These are phyloP conservation scores for Nymphaea thermarum DNA, from an alignment of 164 flowering plant species.

Conservation along the genomic window DNA sequence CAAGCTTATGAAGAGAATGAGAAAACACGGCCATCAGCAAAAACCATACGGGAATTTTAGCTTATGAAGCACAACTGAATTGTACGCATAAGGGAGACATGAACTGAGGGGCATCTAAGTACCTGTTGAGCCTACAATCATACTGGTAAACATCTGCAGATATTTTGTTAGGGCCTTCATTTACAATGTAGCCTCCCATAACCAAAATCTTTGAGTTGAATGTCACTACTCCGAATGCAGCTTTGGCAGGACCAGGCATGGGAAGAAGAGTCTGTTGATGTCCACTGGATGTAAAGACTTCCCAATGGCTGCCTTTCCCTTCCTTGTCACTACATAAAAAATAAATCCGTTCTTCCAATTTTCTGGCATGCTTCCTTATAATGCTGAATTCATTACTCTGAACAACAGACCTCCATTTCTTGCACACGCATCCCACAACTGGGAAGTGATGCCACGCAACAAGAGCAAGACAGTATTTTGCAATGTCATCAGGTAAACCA, in stretches of 20 bases:
- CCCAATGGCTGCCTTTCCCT: constrained; percentile 76
- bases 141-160: constrained; percentile 76
- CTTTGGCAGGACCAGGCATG: constrained; percentile 76
- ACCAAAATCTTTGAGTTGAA: constrained; percentile 80
- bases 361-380: constrained; percentile 51
- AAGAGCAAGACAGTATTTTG: constrained; percentile 81
- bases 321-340: constrained; percentile 45
- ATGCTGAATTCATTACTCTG: constrained; percentile 68
- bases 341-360: constrained; percentile 88
- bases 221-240: constrained; percentile 68
- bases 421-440: constrained; percentile 69
- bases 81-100: not conserved
- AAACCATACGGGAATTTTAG: not conserved
- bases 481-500: constrained; percentile 91
- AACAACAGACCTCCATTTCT: constrained; percentile 69
- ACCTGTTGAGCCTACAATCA: constrained; percentile 92
- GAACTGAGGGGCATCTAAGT: not conserved
- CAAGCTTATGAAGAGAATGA: constrained; percentile 30
- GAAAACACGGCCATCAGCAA: not conserved
- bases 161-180: constrained; percentile 27
- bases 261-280: constrained; percentile 37
- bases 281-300: constrained; percentile 54
- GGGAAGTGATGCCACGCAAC: constrained; percentile 73
- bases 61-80: not conserved
- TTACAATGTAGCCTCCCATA: constrained; percentile 50